Percentiles rank a stretch among this genome's conserved stretches.
Evolutionary conservation across 169 alveolate genomes (phyloP).

Genomic region (Plasmodium chabaudi): DNA sequence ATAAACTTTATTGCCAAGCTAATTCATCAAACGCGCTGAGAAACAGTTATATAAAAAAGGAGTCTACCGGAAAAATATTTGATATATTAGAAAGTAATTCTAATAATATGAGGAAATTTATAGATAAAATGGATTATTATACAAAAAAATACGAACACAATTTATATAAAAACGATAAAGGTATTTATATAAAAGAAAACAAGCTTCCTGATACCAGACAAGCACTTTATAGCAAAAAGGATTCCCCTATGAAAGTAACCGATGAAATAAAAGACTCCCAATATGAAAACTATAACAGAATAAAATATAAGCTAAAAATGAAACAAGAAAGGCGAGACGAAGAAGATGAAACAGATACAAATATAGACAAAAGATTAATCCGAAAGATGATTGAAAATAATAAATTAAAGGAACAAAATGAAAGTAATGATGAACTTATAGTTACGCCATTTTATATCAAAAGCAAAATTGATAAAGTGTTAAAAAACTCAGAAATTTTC

Average conservation of each 20-base stretch:
- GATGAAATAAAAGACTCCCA: not conserved
- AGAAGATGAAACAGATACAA: constrained; percentile 25
- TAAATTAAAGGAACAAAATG: constrained; percentile 65
- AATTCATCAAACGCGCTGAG: not conserved
- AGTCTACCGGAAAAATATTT: not conserved
- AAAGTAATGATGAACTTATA: constrained; percentile 51
- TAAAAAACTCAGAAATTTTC: constrained; percentile 69
- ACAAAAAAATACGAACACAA: constrained; percentile 15
- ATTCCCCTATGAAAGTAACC: constrained; percentile 4
- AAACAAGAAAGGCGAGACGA: not conserved
- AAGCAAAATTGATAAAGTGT: constrained; percentile 73
- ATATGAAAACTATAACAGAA: too few species aligned
- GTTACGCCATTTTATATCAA: constrained; percentile 75
- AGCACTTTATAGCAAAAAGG: not conserved
- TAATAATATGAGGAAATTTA: not conserved
- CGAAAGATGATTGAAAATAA: constrained; percentile 72
- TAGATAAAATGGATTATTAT: constrained; percentile 12
- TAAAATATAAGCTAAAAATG: not conserved
- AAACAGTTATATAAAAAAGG: not conserved
- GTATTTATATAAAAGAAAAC: constrained; percentile 4
- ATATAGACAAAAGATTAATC: constrained; percentile 38
- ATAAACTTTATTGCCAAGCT: not conserved
- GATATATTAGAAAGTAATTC: not conserved
- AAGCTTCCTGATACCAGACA: not conserved
- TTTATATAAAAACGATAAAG: constrained; percentile 5